Evolutionary conservation across 2,329 filamentous ascomycete genomes (phyloP), one percentile per base, ranked within the genome.

Genomic region (Epichloe amarillans): DNA sequence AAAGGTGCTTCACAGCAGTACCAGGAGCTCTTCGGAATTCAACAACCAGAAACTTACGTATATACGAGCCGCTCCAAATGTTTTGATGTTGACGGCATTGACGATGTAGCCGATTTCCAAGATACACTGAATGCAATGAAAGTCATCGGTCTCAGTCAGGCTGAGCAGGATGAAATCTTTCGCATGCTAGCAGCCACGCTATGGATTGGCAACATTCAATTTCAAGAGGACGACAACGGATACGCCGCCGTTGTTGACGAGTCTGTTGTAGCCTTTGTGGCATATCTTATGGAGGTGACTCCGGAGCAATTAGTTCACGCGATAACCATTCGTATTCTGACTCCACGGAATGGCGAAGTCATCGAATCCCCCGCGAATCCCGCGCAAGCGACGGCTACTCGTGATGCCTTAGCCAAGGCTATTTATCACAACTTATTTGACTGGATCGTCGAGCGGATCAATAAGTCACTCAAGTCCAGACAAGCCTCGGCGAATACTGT

Each of bases 381-480:
- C 2, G 79, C 89, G 1, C 93, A 97, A 68, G 93, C 93, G 26
- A 75, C 74, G 39, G 82, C 93, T 33, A 94, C 94, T 7, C 81
- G 90, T 57, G 93, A 98, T 69, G 93, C 90, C 11, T 72, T 98
- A 47, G 81, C 91, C 54, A 97, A 93, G 74, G 90, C 84, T n/a
- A 89, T 98, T 52, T 98, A 98, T 69, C 86, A 86, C 74, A 96
- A 96, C 64, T 78, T 98, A 50, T 98, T 98, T 61, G 91, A 98
- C 68, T 98, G 93, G 93, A 97, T 98, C 57, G 90, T 97, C 19
- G 80, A 85, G 60, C 84, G 93, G 58, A 83, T 97, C 58, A 97
- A 97, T 68, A 79, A 83, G 57, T 95, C 91, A 4, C 71, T 97
- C 53, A 83, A 87, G 65, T 86, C 91, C 19, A 80, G 83, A 55